A percentile compares a stretch with the other conserved stretches of the same genome.
Conservation (phyloP, 345 rosid genomes). For the Gossypium ekmanianum region DNA sequence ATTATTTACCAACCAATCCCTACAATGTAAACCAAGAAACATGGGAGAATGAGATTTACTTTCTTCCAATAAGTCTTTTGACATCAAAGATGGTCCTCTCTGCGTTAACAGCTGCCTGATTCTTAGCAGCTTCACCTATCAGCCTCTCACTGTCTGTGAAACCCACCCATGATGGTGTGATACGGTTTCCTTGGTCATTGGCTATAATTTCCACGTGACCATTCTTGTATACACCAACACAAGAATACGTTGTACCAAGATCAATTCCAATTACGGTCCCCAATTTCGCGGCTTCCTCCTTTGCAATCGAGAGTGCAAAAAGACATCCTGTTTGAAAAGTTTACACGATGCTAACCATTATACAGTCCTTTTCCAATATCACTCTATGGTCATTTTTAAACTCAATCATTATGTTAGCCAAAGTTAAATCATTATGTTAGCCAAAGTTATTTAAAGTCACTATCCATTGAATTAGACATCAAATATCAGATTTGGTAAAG, state of each 20-base stretch:
- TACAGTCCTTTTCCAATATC: neutral
- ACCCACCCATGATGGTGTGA: conserved; percentile 97
- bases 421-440: neutral
- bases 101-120: conserved; percentile 82
- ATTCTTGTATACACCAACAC: conserved; percentile 96
- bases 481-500: neutral
- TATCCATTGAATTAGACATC: neutral
- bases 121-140: conserved; percentile 98
- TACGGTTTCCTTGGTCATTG: conserved; percentile 97
- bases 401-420: neutral
- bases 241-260: conserved; percentile 93
- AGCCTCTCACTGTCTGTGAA: conserved; percentile 91
- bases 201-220: conserved; percentile 98
- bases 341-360: neutral
- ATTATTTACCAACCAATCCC: neutral
- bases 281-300: conserved; percentile 69
- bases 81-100: conserved; percentile 93
- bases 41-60: conserved; percentile 37
- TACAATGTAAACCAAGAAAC: neutral
- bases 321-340: conserved; percentile 38
- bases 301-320: conserved; percentile 55
- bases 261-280: conserved; percentile 96
- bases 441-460: neutral
- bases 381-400: neutral
- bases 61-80: conserved; percentile 94